Evolutionary conservation across 2,329 filamentous ascomycete genomes (phyloP).

Genomic region (Sphaceloma murrayae): DNA sequence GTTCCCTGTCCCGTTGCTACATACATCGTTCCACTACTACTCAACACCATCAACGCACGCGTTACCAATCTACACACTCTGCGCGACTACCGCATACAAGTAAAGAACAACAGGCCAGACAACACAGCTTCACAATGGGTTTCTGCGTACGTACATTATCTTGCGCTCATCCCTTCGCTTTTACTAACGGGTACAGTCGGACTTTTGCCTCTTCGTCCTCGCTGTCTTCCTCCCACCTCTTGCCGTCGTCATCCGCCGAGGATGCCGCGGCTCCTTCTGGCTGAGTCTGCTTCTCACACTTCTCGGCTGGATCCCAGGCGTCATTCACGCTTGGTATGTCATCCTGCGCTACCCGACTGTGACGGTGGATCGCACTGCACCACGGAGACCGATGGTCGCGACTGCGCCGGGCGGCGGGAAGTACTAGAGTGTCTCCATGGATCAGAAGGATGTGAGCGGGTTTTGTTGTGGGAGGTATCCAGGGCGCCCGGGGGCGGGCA

Average conservation of each 20-base stretch:
- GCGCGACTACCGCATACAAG: not conserved
- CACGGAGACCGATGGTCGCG: conserved; percentile 6
- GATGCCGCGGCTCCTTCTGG: conserved; percentile 16
- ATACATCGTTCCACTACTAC: not conserved
- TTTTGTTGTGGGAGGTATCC: too few species aligned
- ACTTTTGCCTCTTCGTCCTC: conserved; percentile 18
- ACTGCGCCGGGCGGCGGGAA: not conserved
- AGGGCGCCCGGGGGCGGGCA: too few species aligned
- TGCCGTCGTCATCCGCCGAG: conserved; percentile 16
- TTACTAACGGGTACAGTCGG: conserved; percentile 9
- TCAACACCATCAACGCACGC: not conserved
- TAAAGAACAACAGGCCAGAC: not conserved
- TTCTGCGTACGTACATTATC: conserved; percentile 12
- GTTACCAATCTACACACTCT: not conserved
- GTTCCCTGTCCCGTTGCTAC: not conserved
- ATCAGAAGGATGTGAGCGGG: too few species aligned
- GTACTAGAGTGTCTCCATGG: too few species aligned
- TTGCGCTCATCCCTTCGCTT: not conserved
- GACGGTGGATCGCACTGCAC: conserved; percentile 8
- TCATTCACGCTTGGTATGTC: conserved; percentile 18
- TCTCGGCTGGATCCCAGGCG: conserved; percentile 18
- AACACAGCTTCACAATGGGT: conserved; percentile 9
- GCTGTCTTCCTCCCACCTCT: conserved; percentile 19
- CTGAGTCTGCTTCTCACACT: conserved; percentile 17
- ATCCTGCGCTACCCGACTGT: conserved; percentile 15